Percentiles rank a stretch among this genome's conserved stretches.
phyloP scores from a whole-genome alignment of 768 basidiomycete species.

The Kwoniella europaea region DNA sequence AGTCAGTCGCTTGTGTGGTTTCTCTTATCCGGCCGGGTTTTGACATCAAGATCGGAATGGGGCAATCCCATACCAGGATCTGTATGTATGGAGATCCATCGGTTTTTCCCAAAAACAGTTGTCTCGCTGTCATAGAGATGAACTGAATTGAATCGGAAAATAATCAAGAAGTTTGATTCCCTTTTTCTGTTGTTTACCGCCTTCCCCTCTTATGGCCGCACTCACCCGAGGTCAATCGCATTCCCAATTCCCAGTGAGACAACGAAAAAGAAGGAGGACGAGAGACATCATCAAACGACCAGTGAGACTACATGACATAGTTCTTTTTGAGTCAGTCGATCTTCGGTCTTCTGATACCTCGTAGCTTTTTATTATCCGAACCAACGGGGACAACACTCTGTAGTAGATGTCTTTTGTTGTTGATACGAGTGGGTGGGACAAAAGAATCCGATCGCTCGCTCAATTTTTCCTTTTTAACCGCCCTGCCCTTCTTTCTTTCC shows the following conservation, averaged over 20 bases:
- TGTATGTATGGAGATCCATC: background rate
- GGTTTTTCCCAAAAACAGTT: background rate
- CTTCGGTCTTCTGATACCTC: background rate
- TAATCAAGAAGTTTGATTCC: background rate
- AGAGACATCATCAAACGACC: background rate
- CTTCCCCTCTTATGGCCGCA: conserved; percentile 6
- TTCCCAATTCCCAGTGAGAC: background rate
- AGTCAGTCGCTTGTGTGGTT: background rate
- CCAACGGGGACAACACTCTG: conserved; percentile 4
- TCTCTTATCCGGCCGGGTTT: background rate
- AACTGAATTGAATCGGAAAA: conserved; percentile 3
- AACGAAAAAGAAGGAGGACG: background rate
- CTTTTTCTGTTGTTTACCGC: background rate
- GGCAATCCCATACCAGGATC: too few relatives aligned
- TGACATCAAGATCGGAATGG: background rate
- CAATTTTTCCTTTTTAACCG: background rate
- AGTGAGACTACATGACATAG: too few relatives aligned
- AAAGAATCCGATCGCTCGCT: conserved; percentile 9
- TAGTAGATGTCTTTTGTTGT: background rate
- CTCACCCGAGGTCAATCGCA: background rate
- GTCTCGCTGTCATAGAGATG: too few relatives aligned
- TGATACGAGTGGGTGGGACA: background rate
- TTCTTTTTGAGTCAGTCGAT: background rate
- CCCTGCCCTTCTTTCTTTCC: background rate
- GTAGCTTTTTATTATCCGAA: background rate